phyloP scores from a whole-genome alignment of 2,329 filamentous ascomycete genomes.

The Alternaria incomplexa region DNA sequence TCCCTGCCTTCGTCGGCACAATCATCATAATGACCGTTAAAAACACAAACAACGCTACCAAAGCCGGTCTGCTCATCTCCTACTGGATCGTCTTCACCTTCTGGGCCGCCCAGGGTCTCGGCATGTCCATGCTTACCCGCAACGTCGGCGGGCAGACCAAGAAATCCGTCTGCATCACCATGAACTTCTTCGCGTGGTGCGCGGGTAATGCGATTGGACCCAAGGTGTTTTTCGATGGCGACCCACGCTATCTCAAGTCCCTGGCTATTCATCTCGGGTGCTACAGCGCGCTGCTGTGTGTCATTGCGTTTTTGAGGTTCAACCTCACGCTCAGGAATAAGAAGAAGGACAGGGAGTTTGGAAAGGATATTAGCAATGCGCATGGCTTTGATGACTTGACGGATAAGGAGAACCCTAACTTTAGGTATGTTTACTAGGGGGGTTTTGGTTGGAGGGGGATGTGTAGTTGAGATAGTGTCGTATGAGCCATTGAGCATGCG shows the following conservation, averaged over 20 bases:
- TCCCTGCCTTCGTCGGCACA: slow-evolving; percentile 74
- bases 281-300: slow-evolving; percentile 65
- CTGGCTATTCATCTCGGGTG: slow-evolving; percentile 74
- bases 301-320: slow-evolving; percentile 65
- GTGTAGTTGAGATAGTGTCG: neutral
- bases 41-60: slow-evolving; percentile 62
- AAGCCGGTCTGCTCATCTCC: slow-evolving; percentile 71
- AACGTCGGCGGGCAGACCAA: slow-evolving; percentile 78
- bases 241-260: slow-evolving; percentile 73
- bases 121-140: slow-evolving; percentile 70
- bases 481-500: too few relatives aligned
- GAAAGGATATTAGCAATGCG: slow-evolving; percentile 37
- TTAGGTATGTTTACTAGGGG: slow-evolving; percentile 59
- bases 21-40: slow-evolving; percentile 73
- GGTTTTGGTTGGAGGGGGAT: neutral
- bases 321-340: slow-evolving; percentile 65
- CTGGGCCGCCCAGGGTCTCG: slow-evolving; percentile 74
- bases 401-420: slow-evolving; percentile 66
- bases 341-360: slow-evolving; percentile 57
- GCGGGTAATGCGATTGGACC: slow-evolving; percentile 70
- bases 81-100: slow-evolving; percentile 82
- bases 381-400: slow-evolving; percentile 70
- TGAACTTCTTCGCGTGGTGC: slow-evolving; percentile 74
- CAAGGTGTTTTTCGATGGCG: slow-evolving; percentile 52
- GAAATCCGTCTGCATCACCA: slow-evolving; percentile 70